Conservation (phyloP, 805 yeast species). For the Yarrowia sp. region DNA sequence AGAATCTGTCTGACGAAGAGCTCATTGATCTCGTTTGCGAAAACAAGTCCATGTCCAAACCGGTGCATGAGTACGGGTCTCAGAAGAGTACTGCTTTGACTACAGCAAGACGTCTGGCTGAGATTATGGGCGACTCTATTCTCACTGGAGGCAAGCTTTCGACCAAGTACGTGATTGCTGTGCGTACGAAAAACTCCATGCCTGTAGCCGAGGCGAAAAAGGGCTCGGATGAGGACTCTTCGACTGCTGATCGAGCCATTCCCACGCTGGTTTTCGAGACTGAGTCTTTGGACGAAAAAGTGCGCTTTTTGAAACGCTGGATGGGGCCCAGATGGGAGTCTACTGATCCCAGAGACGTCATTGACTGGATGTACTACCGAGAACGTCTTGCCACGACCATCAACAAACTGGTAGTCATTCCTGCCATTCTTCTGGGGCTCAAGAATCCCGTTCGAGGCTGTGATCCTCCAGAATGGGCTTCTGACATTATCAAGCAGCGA, state of each 20-base stretch:
- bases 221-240: slow-evolving; percentile 51
- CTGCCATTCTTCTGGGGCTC: slow-evolving; percentile 90
- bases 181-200: slow-evolving; percentile 50
- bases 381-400: slow-evolving; percentile 90
- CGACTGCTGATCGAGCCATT: slow-evolving; percentile 92
- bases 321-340: slow-evolving; percentile 71
- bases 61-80: slow-evolving; percentile 79
- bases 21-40: slow-evolving; percentile 92
- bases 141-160: slow-evolving; percentile 94
- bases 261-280: slow-evolving; percentile 96
- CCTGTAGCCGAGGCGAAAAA: not conserved
- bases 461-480: slow-evolving; percentile 90
- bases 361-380: slow-evolving; percentile 91
- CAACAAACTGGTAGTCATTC: slow-evolving; percentile 92
- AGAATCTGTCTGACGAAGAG: slow-evolving; percentile 87
- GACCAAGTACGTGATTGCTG: slow-evolving; percentile 87
- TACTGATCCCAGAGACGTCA: slow-evolving; percentile 81
- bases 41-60: slow-evolving; percentile 90
- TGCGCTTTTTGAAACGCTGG: slow-evolving; percentile 78
- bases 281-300: slow-evolving; percentile 58
- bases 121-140: slow-evolving; percentile 93
- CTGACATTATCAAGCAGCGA: slow-evolving; percentile 53
- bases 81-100: slow-evolving; percentile 95
- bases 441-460: slow-evolving; percentile 93
- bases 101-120: slow-evolving; percentile 89